A percentile compares a stretch with the other conserved stretches of the same genome.
Conservation (phyloP, 345 rosid genomes). For the Acer yangbiense region DNA sequence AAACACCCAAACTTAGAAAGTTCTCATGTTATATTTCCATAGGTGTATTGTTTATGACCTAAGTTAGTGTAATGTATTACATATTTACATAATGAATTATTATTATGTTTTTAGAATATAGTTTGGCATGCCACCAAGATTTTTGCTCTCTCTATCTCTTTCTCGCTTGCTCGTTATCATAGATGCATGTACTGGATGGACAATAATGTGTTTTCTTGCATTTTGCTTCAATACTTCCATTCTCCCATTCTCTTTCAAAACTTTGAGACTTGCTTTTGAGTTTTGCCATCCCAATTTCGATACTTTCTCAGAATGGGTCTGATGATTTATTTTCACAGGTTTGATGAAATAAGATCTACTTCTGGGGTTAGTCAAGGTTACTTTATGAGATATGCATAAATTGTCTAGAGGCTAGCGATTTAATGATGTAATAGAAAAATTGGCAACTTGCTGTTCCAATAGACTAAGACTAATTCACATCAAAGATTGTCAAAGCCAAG, state of each 20-base stretch:
- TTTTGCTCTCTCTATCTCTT: background rate
- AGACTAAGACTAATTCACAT: background rate
- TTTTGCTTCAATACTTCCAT: background rate
- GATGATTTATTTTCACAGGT: background rate
- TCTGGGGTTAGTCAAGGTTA: background rate
- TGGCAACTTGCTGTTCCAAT: background rate
- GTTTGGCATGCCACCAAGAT: background rate
- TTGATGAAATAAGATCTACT: background rate
- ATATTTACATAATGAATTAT: background rate
- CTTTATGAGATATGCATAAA: background rate
- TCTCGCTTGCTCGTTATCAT: background rate
- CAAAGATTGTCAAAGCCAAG: background rate
- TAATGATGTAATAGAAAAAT: background rate
- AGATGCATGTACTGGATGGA: background rate
- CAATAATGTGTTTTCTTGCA: background rate
- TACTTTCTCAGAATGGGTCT: background rate
- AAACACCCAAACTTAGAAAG: background rate
- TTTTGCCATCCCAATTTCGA: background rate
- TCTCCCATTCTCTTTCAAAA: background rate
- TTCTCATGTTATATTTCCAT: background rate
- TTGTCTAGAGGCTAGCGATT: background rate
- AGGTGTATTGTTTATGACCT: background rate
- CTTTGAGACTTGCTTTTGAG: background rate
- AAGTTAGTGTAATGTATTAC: background rate
- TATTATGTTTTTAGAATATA: background rate